These are phyloP conservation scores for Colletotrichum sp. DNA, from an alignment of 2,329 filamentous ascomycete genomes.

Conservation along the genomic window DNA sequence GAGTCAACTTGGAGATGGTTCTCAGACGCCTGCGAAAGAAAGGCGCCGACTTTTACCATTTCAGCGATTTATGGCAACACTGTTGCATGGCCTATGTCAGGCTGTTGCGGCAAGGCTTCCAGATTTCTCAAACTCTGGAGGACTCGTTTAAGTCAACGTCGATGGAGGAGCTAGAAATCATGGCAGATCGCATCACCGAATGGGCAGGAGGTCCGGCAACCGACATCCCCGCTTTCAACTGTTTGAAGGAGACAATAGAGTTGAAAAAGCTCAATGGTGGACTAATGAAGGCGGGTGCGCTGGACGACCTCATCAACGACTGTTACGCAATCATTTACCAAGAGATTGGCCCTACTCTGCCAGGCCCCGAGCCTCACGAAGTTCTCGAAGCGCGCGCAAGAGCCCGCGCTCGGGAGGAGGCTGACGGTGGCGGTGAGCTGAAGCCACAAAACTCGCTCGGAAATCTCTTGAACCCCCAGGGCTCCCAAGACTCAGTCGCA, in stretches of 20 bases:
- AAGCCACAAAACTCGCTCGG: constrained; percentile 42
- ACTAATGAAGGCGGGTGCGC: constrained; percentile 82
- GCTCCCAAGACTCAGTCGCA: constrained; percentile 41
- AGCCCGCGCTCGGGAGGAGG: constrained; percentile 44
- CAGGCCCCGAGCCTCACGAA: constrained; percentile 51
- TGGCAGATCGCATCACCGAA: constrained; percentile 58
- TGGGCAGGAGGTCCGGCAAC: constrained; percentile 51
- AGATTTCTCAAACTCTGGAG: constrained; percentile 50
- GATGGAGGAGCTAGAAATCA: constrained; percentile 62
- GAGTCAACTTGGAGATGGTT: constrained; percentile 76
- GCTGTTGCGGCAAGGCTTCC: constrained; percentile 54
- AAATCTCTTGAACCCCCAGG: constrained; percentile 47
- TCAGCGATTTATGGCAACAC: constrained; percentile 63
- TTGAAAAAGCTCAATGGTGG: constrained; percentile 79
- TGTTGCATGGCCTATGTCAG: constrained; percentile 60
- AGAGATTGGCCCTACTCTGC: constrained; percentile 66
- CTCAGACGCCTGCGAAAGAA: constrained; percentile 82
- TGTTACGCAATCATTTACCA: constrained; percentile 81
- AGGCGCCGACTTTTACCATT: constrained; percentile 74
- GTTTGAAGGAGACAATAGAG: constrained; percentile 63
- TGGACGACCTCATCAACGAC: constrained; percentile 94
- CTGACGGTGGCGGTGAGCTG: constrained; percentile 37
- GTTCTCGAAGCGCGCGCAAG: constrained; percentile 49
- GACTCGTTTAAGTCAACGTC: constrained; percentile 60
- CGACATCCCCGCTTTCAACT: constrained; percentile 51